Evolutionary conservation across 805 yeast species (phyloP).

Genomic region (Cyberlindnera americana): DNA sequence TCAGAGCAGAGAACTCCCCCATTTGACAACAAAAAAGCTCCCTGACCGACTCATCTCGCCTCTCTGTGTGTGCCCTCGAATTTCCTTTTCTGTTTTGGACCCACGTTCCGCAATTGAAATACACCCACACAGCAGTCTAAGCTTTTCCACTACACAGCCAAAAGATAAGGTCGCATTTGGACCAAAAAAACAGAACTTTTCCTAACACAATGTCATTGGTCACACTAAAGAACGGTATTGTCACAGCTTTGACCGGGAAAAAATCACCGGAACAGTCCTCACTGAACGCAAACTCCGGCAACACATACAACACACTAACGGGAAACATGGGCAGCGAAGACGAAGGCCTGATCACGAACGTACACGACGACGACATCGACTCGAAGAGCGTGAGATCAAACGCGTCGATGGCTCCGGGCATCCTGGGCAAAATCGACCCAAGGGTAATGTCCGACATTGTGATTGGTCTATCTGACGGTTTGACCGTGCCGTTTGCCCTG

Average conservation of each 20-base stretch:
- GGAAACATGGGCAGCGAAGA: conserved; percentile 15
- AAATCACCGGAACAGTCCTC: neutral
- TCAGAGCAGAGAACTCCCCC: too few species aligned
- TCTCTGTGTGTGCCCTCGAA: too few species aligned
- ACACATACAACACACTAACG: conserved; percentile 17
- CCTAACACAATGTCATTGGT: conserved; percentile 24
- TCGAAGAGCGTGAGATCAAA: conserved; percentile 12
- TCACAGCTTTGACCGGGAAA: conserved; percentile 14
- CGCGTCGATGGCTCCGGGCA: conserved; percentile 17
- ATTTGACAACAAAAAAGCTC: too few species aligned
- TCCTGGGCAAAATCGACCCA: conserved; percentile 68
- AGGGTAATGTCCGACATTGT: conserved; percentile 91
- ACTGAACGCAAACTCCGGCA: conserved; percentile 12
- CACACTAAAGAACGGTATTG: conserved; percentile 26
- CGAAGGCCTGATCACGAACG: neutral
- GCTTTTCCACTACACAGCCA: neutral
- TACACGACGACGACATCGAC: conserved; percentile 1
- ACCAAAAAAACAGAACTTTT: too few species aligned
- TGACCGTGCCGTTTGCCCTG: conserved; percentile 97
- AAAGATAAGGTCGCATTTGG: conserved; percentile 5
- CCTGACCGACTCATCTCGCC: too few species aligned
- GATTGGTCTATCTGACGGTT: conserved; percentile 92
- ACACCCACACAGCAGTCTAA: neutral
- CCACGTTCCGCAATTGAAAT: conserved; percentile 6
- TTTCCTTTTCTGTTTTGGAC: neutral